Evolutionary conservation across 331 rosid genomes (phyloP).

Genomic region (Spiraea crenata): DNA sequence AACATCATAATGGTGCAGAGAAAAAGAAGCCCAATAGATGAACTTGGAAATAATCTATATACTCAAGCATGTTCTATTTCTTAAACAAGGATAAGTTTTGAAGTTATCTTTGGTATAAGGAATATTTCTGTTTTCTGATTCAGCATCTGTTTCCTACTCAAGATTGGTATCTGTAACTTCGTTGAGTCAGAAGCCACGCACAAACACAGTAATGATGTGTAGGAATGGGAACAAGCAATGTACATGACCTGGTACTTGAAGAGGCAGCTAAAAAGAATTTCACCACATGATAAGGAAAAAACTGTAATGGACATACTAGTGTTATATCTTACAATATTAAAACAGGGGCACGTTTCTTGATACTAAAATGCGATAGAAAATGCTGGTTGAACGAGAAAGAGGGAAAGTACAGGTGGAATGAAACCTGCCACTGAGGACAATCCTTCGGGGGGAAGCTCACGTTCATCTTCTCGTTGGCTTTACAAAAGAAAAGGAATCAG

Average conservation of each 20-base stretch:
- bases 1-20: not conserved
- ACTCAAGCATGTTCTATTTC: not conserved
- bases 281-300: not conserved
- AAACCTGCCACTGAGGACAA: slow-evolving; percentile 74
- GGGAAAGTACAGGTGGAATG: slow-evolving; percentile 12
- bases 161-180: not conserved
- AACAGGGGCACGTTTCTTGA: not conserved
- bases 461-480: slow-evolving; percentile 65
- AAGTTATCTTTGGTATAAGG: not conserved
- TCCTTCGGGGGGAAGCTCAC: slow-evolving; percentile 44
- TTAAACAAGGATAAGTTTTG: not conserved
- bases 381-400: slow-evolving; percentile 3
- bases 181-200: not conserved
- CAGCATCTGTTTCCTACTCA: not conserved
- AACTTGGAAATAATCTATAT: not conserved
- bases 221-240: not conserved
- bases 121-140: not conserved
- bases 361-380: not conserved
- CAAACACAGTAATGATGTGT: not conserved
- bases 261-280: slow-evolving; percentile 12
- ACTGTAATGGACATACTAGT: not conserved
- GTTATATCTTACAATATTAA: not conserved
- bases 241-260: not conserved
- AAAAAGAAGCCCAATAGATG: not conserved
- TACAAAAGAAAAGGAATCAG: slow-evolving; percentile 33